These are phyloP conservation scores for Macrophomina pseudophaseolina DNA, from an alignment of 2,329 filamentous ascomycete genomes.

Conservation along the genomic window DNA sequence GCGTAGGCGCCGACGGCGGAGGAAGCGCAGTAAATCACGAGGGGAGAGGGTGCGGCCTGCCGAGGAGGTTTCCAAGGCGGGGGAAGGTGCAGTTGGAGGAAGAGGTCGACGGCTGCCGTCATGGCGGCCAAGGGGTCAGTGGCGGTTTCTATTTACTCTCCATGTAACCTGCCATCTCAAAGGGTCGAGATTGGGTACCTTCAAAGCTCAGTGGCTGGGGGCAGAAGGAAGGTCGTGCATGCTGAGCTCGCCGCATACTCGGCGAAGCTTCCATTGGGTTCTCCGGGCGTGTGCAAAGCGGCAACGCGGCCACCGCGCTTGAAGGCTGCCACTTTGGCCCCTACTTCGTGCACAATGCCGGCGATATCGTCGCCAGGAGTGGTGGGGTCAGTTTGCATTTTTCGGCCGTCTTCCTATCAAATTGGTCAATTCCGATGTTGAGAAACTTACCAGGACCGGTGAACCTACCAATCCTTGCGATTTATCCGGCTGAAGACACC, in stretches of 20 bases:
- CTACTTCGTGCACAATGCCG: slow-evolving; percentile 60
- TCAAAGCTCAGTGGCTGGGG: slow-evolving; percentile 56
- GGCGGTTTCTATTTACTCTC: slow-evolving; percentile 41
- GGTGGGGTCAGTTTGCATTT: slow-evolving; percentile 43
- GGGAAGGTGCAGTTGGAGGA: slow-evolving; percentile 47
- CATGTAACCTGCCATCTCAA: slow-evolving; percentile 24
- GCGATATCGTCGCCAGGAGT: slow-evolving; percentile 60
- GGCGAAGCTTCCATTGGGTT: slow-evolving; percentile 58
- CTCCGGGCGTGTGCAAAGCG: too few species aligned
- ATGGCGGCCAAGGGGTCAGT: slow-evolving; percentile 53
- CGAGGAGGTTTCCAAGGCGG: slow-evolving; percentile 42
- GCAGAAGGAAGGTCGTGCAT: slow-evolving; percentile 63
- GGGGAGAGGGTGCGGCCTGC: slow-evolving; percentile 30
- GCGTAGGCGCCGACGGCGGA: slow-evolving; percentile 48
- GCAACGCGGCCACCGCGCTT: slow-evolving; percentile 41
- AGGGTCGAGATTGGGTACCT: slow-evolving; percentile 26
- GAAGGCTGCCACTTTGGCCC: slow-evolving; percentile 63
- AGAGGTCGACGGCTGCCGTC: slow-evolving; percentile 53
- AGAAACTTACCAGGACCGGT: neutral
- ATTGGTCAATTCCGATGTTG: too few species aligned
- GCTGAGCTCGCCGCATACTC: slow-evolving; percentile 64
- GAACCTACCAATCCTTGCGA: slow-evolving; percentile 54
- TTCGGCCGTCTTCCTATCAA: slow-evolving; percentile 32
- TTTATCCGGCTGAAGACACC: slow-evolving; percentile 47
- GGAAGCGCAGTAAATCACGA: slow-evolving; percentile 50